These are phyloP conservation scores for Endocladia muricata DNA, from an alignment of 31 red algal genomes.

Conservation along the genomic window DNA sequence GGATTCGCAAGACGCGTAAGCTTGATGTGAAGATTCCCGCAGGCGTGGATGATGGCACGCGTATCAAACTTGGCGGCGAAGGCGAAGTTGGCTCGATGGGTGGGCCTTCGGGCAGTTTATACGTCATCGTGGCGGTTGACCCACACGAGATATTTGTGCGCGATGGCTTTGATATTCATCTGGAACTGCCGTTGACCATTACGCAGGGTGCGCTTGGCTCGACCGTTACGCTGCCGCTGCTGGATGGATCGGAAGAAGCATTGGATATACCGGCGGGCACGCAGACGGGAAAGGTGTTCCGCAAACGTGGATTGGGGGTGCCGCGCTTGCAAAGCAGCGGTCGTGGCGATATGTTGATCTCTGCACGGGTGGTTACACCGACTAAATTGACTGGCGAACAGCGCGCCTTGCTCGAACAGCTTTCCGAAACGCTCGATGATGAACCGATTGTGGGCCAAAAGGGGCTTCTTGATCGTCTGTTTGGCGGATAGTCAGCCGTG, in stretches of 20 bases:
- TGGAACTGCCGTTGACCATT: constrained; percentile 66
- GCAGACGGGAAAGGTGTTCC: constrained; percentile 78
- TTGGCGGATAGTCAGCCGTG: too few relatives aligned
- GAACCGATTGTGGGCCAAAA: too few relatives aligned
- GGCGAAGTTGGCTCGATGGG: constrained; percentile 88
- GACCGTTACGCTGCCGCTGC: constrained; percentile 61
- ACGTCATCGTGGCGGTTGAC: constrained; percentile 78
- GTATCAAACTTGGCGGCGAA: constrained; percentile 80
- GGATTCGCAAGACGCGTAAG: constrained; percentile 77
- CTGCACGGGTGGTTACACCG: constrained; percentile 69
- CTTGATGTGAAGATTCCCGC: constrained; percentile 86
- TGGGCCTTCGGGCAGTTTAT: constrained; percentile 89
- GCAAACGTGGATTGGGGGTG: constrained; percentile 87
- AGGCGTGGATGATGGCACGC: constrained; percentile 86
- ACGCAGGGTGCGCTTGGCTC: constrained; percentile 87
- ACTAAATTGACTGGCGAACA: constrained; percentile 46
- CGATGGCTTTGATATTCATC: constrained; percentile 79
- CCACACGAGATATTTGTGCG: constrained; percentile 58
- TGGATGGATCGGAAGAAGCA: constrained; percentile 77
- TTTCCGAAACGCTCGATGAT: too few relatives aligned
- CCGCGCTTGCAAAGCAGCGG: constrained; percentile 75
- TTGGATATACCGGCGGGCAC: constrained; percentile 74
- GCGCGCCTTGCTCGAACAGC: constrained; percentile 33
- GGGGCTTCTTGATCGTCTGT: too few relatives aligned
- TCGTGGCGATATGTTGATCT: constrained; percentile 83